A percentile compares a stretch with the other conserved stretches of the same genome.
phyloP scores from a whole-genome alignment of 1,284 basidiomycete genomes.

The Ustilago trichophora region DNA sequence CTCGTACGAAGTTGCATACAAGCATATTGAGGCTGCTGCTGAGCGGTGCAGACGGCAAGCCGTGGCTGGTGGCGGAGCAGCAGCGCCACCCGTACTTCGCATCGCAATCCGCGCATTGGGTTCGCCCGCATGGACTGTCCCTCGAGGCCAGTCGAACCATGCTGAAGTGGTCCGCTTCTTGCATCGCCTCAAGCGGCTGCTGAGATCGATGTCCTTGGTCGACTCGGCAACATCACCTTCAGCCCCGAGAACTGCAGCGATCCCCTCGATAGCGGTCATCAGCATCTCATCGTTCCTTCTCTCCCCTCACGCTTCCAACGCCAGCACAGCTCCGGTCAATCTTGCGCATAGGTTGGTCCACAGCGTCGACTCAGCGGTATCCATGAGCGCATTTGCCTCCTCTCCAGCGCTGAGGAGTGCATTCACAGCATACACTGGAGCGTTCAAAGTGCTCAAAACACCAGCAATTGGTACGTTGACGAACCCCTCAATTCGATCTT shows the following conservation, averaged over 20 bases:
- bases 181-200: slow-evolving; percentile 41
- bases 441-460: slow-evolving; percentile 54
- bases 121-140: slow-evolving; percentile 44
- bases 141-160: slow-evolving; percentile 8
- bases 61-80: slow-evolving; percentile 69
- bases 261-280: slow-evolving; percentile 46
- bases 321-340: background rate
- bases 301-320: background rate
- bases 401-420: slow-evolving; percentile 41
- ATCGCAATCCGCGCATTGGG: slow-evolving; percentile 54
- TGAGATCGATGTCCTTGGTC: slow-evolving; percentile 46
- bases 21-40: slow-evolving; percentile 27
- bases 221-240: background rate
- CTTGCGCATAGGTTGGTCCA: slow-evolving; percentile 45
- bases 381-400: slow-evolving; percentile 49
- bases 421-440: slow-evolving; percentile 55
- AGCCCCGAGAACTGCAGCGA: background rate
- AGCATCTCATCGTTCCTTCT: slow-evolving; percentile 44
- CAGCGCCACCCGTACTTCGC: slow-evolving; percentile 47
- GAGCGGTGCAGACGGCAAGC: slow-evolving; percentile 13
- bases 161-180: slow-evolving; percentile 50
- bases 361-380: slow-evolving; percentile 47
- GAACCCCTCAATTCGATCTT: slow-evolving; percentile 50
- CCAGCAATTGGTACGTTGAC: slow-evolving; percentile 53
- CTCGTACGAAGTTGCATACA: slow-evolving; percentile 35